Evolutionary conservation across 2,329 filamentous ascomycete species (phyloP), one percentile per base, ranked within the genome.

Genomic region (Aspergillus puulaauensis): DNA sequence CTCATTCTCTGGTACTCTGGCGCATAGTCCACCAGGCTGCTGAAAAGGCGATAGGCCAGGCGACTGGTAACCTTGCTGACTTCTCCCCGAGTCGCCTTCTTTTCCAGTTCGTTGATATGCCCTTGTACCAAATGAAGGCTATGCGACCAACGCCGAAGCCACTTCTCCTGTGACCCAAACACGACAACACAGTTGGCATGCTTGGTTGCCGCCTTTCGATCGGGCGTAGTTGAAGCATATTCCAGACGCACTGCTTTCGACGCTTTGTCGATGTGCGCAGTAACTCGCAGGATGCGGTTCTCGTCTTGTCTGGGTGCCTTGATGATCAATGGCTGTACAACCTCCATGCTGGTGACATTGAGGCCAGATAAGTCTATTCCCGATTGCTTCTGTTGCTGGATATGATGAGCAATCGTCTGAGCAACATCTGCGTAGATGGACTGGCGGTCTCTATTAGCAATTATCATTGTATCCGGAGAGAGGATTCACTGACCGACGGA

Each of bases 401-500:
- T 43, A 33, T 33, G 31, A 1, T 7, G 31, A 8, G 31, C 31
- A 12, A 33, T 33, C 7, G 31, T 33, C 31, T 8, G 11, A 7
- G 31, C 31, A 8, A 33, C 31, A 1, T 33, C 31, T 2, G 31
- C 31, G 11, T 33, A 33, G 2, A 33, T 12, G 2, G 31, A 33
- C 31, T 33, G 31, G 7, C 7, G 5, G 5, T 21, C 19, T 21
- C 7, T 33, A 33, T 33, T 33, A 33, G 31, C 31, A 33, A 33
- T 21, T 21, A 2, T 21, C 19, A 21, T 21, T 21, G 19, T 21
- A 21, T 21, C 19, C 3, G 19, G 19, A 21, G 19, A 3, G 19
- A 21, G 19, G 19, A 21, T 21, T 21, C 3, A 67, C 76, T 70
- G 71, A 80, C 77, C 54, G 76, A 77, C 11, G 79, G 77, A 4